Percentiles rank a stretch among this genome's conserved stretches.
Conservation (phyloP, 768 basidiomycete genomes). For the Fomitopsis serialis region DNA sequence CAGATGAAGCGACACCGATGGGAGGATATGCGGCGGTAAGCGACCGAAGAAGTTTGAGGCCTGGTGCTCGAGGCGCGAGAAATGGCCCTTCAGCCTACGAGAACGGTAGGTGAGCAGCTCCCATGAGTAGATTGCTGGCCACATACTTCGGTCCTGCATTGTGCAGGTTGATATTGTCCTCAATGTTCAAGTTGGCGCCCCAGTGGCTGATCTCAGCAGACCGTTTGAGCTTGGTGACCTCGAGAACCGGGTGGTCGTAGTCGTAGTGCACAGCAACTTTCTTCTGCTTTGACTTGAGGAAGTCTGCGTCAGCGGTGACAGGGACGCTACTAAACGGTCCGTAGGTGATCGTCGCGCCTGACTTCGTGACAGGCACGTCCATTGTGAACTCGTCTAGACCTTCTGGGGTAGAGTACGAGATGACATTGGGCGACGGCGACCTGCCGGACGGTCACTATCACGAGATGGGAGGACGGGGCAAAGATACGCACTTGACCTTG, state of each 20-base stretch:
- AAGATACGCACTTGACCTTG: slow-evolving; percentile 68
- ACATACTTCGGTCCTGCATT: slow-evolving; percentile 90
- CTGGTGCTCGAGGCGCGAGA: slow-evolving; percentile 88
- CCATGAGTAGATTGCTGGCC: not conserved
- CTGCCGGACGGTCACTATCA: slow-evolving; percentile 31
- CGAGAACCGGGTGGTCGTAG: slow-evolving; percentile 76
- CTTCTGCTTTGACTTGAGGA: slow-evolving; percentile 58
- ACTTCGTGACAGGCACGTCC: slow-evolving; percentile 61
- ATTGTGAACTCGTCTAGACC: slow-evolving; percentile 51
- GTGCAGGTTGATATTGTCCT: slow-evolving; percentile 80
- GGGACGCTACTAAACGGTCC: slow-evolving; percentile 82
- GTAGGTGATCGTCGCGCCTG: slow-evolving; percentile 79
- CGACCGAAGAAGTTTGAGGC: slow-evolving; percentile 64
- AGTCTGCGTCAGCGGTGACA: slow-evolving; percentile 49
- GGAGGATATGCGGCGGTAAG: slow-evolving; percentile 63
- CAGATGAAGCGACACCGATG: slow-evolving; percentile 71
- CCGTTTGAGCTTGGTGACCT: slow-evolving; percentile 68
- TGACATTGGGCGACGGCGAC: slow-evolving; percentile 63
- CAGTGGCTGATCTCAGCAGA: slow-evolving; percentile 92
- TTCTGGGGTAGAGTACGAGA: slow-evolving; percentile 67
- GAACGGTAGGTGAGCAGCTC: not conserved
- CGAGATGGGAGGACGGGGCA: not conserved
- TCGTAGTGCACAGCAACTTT: slow-evolving; percentile 72
- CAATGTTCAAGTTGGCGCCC: slow-evolving; percentile 91
- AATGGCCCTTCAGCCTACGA: slow-evolving; percentile 86